Percentiles rank a stretch among this genome's conserved stretches.
Evolutionary conservation across 78 protist species (phyloP).

Genomic region (Dictyostelium purpureum): DNA sequence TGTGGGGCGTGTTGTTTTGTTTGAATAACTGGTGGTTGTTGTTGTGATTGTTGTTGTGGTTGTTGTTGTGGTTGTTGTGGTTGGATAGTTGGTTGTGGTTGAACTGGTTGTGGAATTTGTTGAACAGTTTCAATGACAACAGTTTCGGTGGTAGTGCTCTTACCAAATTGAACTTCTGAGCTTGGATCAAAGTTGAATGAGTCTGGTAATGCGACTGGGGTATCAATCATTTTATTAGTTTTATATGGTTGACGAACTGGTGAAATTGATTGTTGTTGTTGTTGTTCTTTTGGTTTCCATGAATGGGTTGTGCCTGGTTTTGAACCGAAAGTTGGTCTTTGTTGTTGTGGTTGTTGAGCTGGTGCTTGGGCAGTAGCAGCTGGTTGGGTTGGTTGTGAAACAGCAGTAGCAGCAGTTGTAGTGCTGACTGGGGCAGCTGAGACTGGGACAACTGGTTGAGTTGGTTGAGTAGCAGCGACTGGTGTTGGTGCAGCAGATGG

Average conservation of each 20-base stretch:
- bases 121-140: background rate
- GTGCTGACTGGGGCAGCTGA: background rate
- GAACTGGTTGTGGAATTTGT: background rate
- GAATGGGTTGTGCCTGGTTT: slow-evolving; percentile 76
- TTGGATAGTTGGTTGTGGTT: background rate
- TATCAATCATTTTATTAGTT: slow-evolving; percentile 21
- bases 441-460: background rate
- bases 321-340: slow-evolving; percentile 56
- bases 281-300: slow-evolving; percentile 65
- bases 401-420: background rate
- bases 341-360: background rate
- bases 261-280: background rate
- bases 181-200: slow-evolving; percentile 69
- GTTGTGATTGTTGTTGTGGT: background rate
- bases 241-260: background rate
- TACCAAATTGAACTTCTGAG: slow-evolving; percentile 77
- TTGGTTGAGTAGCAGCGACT: background rate
- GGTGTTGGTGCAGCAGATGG: background rate
- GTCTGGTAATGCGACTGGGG: slow-evolving; percentile 78
- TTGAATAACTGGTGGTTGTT: background rate
- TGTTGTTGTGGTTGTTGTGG: background rate
- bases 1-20: background rate
- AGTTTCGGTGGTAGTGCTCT: slow-evolving; percentile 2
- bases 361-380: background rate
- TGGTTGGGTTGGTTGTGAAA: background rate